Percentiles rank a stretch among this genome's conserved stretches.
Conservation (phyloP, 768 basidiomycete genomes). For the Trametes punicea region DNA sequence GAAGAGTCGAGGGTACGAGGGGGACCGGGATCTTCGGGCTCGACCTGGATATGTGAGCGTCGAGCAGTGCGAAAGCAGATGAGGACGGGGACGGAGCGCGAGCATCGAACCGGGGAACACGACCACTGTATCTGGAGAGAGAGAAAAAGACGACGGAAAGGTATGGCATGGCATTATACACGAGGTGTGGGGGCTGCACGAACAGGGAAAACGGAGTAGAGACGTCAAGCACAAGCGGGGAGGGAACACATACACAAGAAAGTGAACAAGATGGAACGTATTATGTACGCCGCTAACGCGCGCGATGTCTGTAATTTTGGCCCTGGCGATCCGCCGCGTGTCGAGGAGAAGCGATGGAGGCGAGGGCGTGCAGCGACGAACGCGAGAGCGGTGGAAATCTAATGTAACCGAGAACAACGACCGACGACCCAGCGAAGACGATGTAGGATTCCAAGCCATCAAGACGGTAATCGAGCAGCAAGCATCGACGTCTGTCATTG, state of each 20-base stretch:
- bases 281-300: constrained; percentile 17
- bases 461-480: neutral
- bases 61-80: constrained; percentile 13
- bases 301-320: constrained; percentile 14
- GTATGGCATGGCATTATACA: constrained; percentile 6
- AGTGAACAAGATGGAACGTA: neutral
- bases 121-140: neutral
- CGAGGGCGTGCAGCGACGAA: neutral
- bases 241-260: neutral
- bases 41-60: constrained; percentile 18
- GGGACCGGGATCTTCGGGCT: neutral
- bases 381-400: constrained; percentile 3
- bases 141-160: neutral
- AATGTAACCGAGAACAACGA: neutral
- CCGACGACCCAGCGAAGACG: neutral
- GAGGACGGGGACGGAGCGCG: constrained; percentile 1
- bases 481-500: neutral
- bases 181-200: no score
- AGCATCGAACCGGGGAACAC: neutral
- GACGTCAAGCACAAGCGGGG: neutral
- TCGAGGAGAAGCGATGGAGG: neutral
- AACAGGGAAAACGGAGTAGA: constrained; percentile 1
- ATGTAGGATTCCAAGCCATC: neutral
- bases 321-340: neutral
- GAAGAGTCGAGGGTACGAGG: neutral